Evolutionary conservation across 441 rosid genomes (phyloP).

Genomic region (Brassica balearica): DNA sequence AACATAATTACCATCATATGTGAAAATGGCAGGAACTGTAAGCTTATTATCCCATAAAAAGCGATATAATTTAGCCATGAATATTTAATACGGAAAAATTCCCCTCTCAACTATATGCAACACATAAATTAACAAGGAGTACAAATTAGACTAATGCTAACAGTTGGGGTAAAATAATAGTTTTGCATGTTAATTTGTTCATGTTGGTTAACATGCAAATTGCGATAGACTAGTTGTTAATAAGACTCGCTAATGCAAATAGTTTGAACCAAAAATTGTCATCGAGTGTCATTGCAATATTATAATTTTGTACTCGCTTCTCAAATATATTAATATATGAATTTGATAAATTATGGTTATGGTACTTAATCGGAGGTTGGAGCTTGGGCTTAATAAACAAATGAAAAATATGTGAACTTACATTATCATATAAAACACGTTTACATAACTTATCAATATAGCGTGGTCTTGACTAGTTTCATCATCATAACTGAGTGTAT

Average conservation of each 20-base stretch:
- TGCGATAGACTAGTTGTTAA: background rate
- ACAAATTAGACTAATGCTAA: no score
- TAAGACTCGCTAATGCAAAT: background rate
- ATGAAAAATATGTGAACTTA: background rate
- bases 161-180: background rate
- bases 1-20: no score
- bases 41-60: no score
- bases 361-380: background rate
- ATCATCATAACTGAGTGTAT: no score
- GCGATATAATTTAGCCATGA: no score
- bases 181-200: background rate
- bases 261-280: background rate
- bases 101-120: no score
- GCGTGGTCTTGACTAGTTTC: no score
- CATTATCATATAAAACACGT: no score
- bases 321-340: background rate
- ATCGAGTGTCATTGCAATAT: background rate
- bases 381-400: background rate
- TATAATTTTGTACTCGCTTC: background rate
- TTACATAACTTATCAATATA: no score
- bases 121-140: no score
- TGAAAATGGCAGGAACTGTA: no score
- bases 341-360: background rate
- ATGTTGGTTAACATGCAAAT: background rate
- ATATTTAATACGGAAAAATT: no score